Conservation (phyloP, 2,329 filamentous ascomycete genomes). For the Aphanocladium album region DNA sequence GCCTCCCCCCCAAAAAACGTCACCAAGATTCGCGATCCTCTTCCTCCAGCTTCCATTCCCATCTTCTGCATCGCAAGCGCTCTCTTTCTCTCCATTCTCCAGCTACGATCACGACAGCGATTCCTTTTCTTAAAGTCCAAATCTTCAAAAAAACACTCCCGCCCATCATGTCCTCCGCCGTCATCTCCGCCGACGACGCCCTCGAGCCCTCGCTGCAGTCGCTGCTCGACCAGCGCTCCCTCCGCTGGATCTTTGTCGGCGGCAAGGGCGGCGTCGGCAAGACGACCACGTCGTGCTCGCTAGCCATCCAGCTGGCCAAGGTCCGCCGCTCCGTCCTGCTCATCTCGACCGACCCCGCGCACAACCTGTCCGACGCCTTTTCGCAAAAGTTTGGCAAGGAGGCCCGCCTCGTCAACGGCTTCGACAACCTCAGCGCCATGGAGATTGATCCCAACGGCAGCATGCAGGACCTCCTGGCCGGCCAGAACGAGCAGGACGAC, state of each 20-base stretch:
- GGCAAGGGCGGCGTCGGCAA: slow-evolving; percentile 98
- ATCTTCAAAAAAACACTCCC: not conserved
- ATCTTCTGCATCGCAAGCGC: not conserved
- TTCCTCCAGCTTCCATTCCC: not conserved
- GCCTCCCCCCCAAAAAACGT: not conserved
- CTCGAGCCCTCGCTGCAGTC: slow-evolving; percentile 92
- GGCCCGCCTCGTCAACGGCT: slow-evolving; percentile 85
- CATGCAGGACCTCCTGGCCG: slow-evolving; percentile 88
- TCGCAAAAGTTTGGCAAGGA: slow-evolving; percentile 99
- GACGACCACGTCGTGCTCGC: slow-evolving; percentile 97
- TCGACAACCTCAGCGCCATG: slow-evolving; percentile 93
- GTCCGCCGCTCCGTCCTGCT: slow-evolving; percentile 93
- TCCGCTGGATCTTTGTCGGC: slow-evolving; percentile 98
- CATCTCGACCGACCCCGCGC: slow-evolving; percentile 96
- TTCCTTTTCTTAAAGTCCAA: not conserved
- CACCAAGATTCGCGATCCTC: not conserved
- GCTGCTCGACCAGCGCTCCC: slow-evolving; percentile 88
- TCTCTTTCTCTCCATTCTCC: not conserved
- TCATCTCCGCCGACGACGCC: slow-evolving; percentile 55
- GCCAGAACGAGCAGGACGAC: slow-evolving; percentile 60
- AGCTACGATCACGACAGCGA: not conserved
- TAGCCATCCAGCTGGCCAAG: slow-evolving; percentile 94
- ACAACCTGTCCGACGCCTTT: slow-evolving; percentile 97
- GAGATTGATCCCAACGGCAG: slow-evolving; percentile 98
- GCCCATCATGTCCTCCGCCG: slow-evolving; percentile 34